Base-by-base conservation (phyloP, 2,329 filamentous ascomycete species). In the Botrytis tulipae region DNA sequence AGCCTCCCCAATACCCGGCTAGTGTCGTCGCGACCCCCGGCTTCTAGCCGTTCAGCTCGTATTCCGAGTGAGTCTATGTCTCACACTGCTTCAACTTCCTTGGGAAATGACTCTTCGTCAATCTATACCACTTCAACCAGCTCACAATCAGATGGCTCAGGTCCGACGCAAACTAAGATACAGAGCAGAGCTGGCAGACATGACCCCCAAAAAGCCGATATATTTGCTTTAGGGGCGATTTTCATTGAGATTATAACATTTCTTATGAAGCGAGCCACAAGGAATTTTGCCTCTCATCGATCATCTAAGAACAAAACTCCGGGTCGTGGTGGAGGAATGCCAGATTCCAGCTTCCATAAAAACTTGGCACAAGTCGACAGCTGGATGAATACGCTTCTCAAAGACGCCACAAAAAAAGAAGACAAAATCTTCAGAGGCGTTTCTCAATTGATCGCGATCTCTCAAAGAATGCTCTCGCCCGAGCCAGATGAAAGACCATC, bases 161-260 rank as follows among this genome's bases (percentile, higher is more conserved):
- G 57, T 32, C 44, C 22, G 22, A 44, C 37, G 16, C 65, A 70
- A 22, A 59, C 29, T 4, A 66, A 25, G 51, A 25, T 44, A 25
- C n/a, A 51, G 48, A 83, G 37, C 83, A 68, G 44, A 29, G 44
- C 84, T 1, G 51, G 62, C 40, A 84, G 84, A 51, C 82, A 86
- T 29, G 84, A 87, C 76, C 84, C 86, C 5, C 87, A 88, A 76
- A 87, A 88, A 74, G 88, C 90, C 62, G 92, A 94, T 79, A 84
- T 94, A 32, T 95, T 92, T 82, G 92, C 91, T 4, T 84, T 94
- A 1, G 92, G 89, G 16, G 92, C 91, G 80, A 86, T 94, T 70
- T 92, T 92, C 74, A 84, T 94, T 25, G 92, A 95, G 76, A 86
- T 94, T 44, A 80, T 94, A 32, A 90, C 89, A 35, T 90, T 92